A percentile compares a stretch with the other conserved stretches of the same genome.
Evolutionary conservation across 2,329 filamentous ascomycete genomes (phyloP).

Genomic region (Dendrostoma leiphaemia): DNA sequence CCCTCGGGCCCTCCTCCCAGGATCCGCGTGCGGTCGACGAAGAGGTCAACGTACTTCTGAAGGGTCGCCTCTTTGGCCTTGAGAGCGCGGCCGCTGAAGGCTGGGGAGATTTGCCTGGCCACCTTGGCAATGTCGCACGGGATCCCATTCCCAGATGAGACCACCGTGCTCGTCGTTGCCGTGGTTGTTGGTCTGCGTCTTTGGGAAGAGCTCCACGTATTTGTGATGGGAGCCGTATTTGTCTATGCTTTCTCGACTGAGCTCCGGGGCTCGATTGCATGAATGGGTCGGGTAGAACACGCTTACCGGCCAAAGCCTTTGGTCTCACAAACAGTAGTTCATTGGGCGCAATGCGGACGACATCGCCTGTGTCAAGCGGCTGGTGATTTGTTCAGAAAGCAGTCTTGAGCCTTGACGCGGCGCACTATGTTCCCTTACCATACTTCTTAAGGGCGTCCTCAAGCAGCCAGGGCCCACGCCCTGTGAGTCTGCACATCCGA

Average conservation of each 20-base stretch:
- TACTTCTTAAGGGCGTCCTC: conserved; percentile 7
- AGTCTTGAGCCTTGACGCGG: too few species aligned
- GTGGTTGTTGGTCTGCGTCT: conserved; percentile 23
- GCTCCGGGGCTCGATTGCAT: too few species aligned
- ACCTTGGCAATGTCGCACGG: conserved; percentile 21
- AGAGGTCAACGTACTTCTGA: conserved; percentile 22
- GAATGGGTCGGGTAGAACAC: too few species aligned
- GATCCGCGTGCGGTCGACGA: conserved; percentile 21
- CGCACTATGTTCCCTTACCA: background rate
- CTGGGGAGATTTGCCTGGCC: conserved; percentile 22
- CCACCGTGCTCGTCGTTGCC: conserved; percentile 20
- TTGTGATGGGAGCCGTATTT: conserved; percentile 21
- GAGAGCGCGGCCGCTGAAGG: conserved; percentile 22
- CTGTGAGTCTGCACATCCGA: background rate
- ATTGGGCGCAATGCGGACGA: conserved; percentile 16
- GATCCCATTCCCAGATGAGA: conserved; percentile 24
- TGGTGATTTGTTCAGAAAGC: too few species aligned
- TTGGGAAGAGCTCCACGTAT: conserved; percentile 20
- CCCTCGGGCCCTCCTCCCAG: conserved; percentile 1
- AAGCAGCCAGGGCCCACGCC: conserved; percentile 12
- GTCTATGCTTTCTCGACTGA: conserved; percentile 6
- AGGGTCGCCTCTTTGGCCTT: conserved; percentile 19
- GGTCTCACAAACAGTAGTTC: conserved; percentile 9
- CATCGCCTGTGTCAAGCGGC: background rate
- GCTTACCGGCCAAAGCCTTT: conserved; percentile 5